Base-by-base conservation (phyloP, 2,329 filamentous ascomycete genomes). In the Microthyrium microscopicum region DNA sequence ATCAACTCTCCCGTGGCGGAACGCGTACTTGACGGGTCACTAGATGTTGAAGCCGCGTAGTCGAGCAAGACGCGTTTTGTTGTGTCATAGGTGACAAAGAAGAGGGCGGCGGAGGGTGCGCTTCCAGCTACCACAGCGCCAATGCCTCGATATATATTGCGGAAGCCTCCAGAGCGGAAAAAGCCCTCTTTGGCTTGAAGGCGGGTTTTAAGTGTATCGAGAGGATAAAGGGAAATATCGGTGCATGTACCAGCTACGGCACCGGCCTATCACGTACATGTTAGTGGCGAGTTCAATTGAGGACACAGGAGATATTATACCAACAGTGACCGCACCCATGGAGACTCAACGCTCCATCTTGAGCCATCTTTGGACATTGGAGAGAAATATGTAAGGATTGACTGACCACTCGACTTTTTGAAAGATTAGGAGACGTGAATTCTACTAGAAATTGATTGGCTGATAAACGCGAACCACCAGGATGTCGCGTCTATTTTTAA, bases 131-230 rank as follows among this genome's bases (percentile, higher is more conserved):
- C 64, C 1, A 85, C 84, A 37, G 74, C 82, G 31, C 87, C 89
- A 12, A 98, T 73, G 51, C 89, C 89, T 29, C 81, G 77, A 63
- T 98, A 98, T 46, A 95, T 82, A 40, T 87, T 85, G 31, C 68
- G 69, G 66, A 95, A 85, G 49, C 87, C 87, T 51, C 89, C 87
- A 3, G 77, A 75, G 36, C 78, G 66, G 50, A 82, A 73, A 63
- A 93, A 84, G 53, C 77, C 74, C 36, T 66, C 54, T 30, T 70
- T 70, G 41, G 84, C 83, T 61, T 98, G 89, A 5, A 98, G 81
- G 12, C 89, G 84, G 27, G 91, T 98, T 62, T 98, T 98, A 52
- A 98, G 76, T 0, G 89, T 98, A 68, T 98, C 91, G 65, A 98
- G 83, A 1, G 89, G 89, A 64, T 81, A 98, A 51, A 98, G 81